Base-by-base conservation (phyloP, 352 stramenopile genomes). In the Blastocystis sp. region DNA sequence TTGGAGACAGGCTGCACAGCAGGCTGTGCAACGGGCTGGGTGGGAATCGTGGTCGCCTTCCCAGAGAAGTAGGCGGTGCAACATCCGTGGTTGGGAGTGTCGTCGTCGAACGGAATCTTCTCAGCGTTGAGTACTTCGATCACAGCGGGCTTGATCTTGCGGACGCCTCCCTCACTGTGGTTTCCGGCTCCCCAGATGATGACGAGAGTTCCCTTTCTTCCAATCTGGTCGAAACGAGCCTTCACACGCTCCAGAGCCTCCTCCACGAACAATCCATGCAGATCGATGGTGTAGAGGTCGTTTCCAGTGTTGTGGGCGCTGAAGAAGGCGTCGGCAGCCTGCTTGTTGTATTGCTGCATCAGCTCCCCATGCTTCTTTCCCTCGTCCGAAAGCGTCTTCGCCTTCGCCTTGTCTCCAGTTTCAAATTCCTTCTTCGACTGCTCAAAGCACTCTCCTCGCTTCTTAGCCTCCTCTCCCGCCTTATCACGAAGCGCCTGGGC, bases 341-440 rank as follows among this genome's bases (percentile, higher is more conserved):
- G 14, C 24, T 40, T 53, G 38, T 76, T 76, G 44, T 57, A 76
- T 38, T 76, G 18, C 64, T 76, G 27, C 64, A 76, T 76, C 34
- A 38, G 38, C 6, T 24, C 64, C 14, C 64, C 64, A 36, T 76
- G 64, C 64, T 76, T 57, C 44, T 76, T 76, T 36, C 64, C 64
- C 44, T 76, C 64, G 6, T 76, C 64, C 21, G 64, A 76, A 36
- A 76, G 44, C 27, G 53, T 8, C 64, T 76, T 76, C 1, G 64
- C 64, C 44, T 76, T 76, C 16, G 18, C 64, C 64, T 76, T 76
- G 64, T 76, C 64, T 36, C 64, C 64, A 36, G 11, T 42, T 32
- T 76, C 64, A 56, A 76, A 76, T 40, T 76, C 64, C 40, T 76
- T 76, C 64, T 76, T 76, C 36, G 64, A 76, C 32, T 76, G 18